A percentile compares a stretch with the other conserved stretches of the same genome.
phyloP scores from a whole-genome alignment of 2,329 filamentous ascomycete genomes.

The Plectosphaerella sp. region DNA sequence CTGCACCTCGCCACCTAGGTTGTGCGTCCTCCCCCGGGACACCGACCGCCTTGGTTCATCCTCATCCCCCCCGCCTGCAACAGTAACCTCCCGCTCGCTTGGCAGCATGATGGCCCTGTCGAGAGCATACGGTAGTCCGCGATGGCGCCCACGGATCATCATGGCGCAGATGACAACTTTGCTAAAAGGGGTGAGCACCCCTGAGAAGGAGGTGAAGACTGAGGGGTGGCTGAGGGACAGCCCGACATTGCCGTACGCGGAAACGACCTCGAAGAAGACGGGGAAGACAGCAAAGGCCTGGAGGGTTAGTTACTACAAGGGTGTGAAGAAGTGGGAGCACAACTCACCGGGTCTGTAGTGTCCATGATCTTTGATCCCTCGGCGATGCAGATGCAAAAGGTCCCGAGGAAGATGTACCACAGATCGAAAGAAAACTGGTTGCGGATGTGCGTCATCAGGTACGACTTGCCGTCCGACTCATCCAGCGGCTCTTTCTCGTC shows the following conservation, averaged over 20 bases:
- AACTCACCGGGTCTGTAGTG: slow-evolving; percentile 1
- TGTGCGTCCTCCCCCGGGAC: no score
- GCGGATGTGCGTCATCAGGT: slow-evolving; percentile 27
- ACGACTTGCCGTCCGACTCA: slow-evolving; percentile 20
- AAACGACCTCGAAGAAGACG: slow-evolving; percentile 27
- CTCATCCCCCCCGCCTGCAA: neutral
- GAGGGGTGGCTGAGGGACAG: slow-evolving; percentile 27
- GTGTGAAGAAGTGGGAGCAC: neutral
- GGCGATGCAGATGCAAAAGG: slow-evolving; percentile 27
- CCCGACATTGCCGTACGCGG: slow-evolving; percentile 30
- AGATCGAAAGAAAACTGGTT: slow-evolving; percentile 36
- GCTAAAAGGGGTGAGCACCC: slow-evolving; percentile 24
- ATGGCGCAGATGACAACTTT: slow-evolving; percentile 31
- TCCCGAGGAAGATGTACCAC: slow-evolving; percentile 35
- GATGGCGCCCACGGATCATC: slow-evolving; percentile 32
- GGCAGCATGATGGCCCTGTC: slow-evolving; percentile 27
- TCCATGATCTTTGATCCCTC: slow-evolving; percentile 4
- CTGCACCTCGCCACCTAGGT: no score
- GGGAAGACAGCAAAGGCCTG: slow-evolving; percentile 24
- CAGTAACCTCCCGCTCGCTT: neutral
- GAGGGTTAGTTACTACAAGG: neutral
- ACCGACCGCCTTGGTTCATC: no score
- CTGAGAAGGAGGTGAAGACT: slow-evolving; percentile 22
- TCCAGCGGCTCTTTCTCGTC: slow-evolving; percentile 23
- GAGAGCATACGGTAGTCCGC: slow-evolving; percentile 26